A percentile compares a stretch with the other conserved stretches of the same genome.
Conservation (phyloP, 2,329 filamentous ascomycete species). For the Pyricularia sp. region DNA sequence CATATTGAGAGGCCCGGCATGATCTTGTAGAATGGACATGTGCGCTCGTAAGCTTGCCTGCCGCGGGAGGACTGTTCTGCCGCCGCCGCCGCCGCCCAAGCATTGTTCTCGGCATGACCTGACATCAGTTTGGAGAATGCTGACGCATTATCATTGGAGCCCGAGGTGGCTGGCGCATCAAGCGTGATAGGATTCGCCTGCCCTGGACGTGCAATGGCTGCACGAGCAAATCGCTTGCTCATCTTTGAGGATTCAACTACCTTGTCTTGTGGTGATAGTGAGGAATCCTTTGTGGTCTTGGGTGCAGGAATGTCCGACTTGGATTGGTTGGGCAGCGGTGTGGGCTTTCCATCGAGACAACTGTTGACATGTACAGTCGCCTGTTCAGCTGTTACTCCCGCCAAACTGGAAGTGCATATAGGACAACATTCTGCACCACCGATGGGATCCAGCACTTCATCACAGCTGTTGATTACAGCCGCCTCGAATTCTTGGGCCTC, state of each 20-base stretch:
- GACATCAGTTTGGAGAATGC: slow-evolving; percentile 94
- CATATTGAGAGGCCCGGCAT: slow-evolving; percentile 86
- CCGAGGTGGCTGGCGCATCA: slow-evolving; percentile 13
- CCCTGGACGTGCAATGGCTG: slow-evolving; percentile 60
- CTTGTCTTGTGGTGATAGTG: slow-evolving; percentile 8
- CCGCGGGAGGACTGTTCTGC: slow-evolving; percentile 66
- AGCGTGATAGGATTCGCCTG: slow-evolving; percentile 67
- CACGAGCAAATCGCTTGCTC: slow-evolving; percentile 49
- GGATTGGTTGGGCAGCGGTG: slow-evolving; percentile 33
- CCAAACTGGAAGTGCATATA: slow-evolving; percentile 57
- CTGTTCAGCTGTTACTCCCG: slow-evolving; percentile 48
- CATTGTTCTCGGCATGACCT: slow-evolving; percentile 74
- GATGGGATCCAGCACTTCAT: slow-evolving; percentile 16
- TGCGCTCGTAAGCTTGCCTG: slow-evolving; percentile 75
- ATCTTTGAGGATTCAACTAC: slow-evolving; percentile 1
- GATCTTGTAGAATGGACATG: slow-evolving; percentile 97
- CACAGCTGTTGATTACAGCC: slow-evolving; percentile 17
- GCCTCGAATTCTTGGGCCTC: slow-evolving; percentile 42
- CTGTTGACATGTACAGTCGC: slow-evolving; percentile 80
- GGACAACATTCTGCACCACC: slow-evolving; percentile 47
- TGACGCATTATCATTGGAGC: slow-evolving; percentile 26
- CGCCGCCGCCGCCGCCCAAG: slow-evolving; percentile 79
- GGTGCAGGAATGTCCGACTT: slow-evolving; percentile 7
- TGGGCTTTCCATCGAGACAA: slow-evolving; percentile 73
- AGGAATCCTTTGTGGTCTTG: slow-evolving; percentile 4